Percentiles rank a stretch among this genome's conserved stretches.
Conservation (phyloP, 441 rosid species). For the Pelargonium fulgidum region DNA sequence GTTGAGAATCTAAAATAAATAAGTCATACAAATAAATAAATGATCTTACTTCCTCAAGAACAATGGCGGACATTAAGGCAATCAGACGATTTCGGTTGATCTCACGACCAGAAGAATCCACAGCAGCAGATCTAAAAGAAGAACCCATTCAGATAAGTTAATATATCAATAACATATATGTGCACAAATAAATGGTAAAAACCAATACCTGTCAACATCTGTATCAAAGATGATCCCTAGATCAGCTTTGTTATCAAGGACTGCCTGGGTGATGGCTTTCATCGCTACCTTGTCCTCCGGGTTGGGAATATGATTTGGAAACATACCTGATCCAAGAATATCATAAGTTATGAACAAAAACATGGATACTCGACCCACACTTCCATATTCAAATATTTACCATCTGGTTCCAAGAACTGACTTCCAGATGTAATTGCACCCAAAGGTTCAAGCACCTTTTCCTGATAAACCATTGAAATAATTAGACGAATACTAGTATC, state of each 20-base stretch:
- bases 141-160: slow-evolving; percentile 8
- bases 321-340: slow-evolving; percentile 55
- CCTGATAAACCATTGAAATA: slow-evolving; percentile 41
- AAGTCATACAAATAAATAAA: neutral
- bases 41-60: slow-evolving; percentile 78
- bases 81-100: slow-evolving; percentile 88
- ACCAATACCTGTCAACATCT: slow-evolving; percentile 82
- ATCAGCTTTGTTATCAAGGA: slow-evolving; percentile 85
- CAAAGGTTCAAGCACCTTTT: slow-evolving; percentile 87
- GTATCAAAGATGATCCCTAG: slow-evolving; percentile 97
- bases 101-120: slow-evolving; percentile 82
- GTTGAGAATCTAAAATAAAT: slow-evolving; percentile 12
- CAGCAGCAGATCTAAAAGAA: slow-evolving; percentile 87
- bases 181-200: slow-evolving; percentile 16
- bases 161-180: neutral
- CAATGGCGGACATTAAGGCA: slow-evolving; percentile 88
- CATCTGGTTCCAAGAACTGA: slow-evolving; percentile 98
- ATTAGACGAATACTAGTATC: neutral
- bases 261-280: slow-evolving; percentile 80
- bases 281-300: slow-evolving; percentile 97
- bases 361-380: neutral
- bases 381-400: slow-evolving; percentile 31
- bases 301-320: slow-evolving; percentile 96
- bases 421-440: slow-evolving; percentile 90
- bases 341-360: neutral